Percentiles rank a stretch among this genome's conserved stretches.
phyloP scores from a whole-genome alignment of 768 basidiomycete genomes.

The Cystobasidium tubakii region DNA sequence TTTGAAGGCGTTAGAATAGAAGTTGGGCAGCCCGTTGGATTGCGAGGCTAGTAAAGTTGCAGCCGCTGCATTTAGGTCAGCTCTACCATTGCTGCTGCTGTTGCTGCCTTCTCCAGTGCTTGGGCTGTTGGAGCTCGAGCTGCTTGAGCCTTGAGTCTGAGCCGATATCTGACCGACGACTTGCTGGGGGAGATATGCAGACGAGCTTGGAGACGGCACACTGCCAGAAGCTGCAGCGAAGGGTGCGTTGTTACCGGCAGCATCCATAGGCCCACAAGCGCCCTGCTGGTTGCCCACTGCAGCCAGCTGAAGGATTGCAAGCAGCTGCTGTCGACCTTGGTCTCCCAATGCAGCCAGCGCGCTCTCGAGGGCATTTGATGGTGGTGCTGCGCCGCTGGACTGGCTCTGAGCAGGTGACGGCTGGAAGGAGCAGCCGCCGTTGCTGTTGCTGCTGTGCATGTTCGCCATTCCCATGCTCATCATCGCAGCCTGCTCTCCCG shows the following conservation, averaged over 20 bases:
- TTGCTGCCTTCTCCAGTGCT: conserved; percentile 1
- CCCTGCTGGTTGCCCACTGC: not conserved
- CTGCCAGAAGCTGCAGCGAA: not conserved
- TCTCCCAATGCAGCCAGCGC: conserved; percentile 30
- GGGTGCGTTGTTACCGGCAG: not conserved
- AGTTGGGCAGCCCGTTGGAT: not conserved
- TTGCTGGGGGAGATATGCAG: not conserved
- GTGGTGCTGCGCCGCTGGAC: not conserved
- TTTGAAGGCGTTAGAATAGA: conserved; percentile 1
- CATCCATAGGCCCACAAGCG: not conserved
- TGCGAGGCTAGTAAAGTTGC: not conserved
- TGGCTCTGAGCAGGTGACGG: not conserved
- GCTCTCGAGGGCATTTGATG: conserved; percentile 2
- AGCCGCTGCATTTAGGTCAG: not conserved
- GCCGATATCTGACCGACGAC: not conserved
- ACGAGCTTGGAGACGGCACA: not conserved
- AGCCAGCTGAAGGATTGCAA: conserved; percentile 31
- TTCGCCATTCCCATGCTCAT: not conserved
- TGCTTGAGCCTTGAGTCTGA: not conserved
- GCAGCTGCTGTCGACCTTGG: conserved; percentile 20
- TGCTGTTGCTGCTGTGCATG: conserved; percentile 19
- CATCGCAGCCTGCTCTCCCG: not conserved
- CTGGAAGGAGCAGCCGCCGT: not conserved
- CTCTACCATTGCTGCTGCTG: conserved; percentile 13
- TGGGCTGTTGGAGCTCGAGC: conserved; percentile 12